A percentile compares a stretch with the other conserved stretches of the same genome.
phyloP scores from a whole-genome alignment of 768 basidiomycete species.

The Ramaria sp. region DNA sequence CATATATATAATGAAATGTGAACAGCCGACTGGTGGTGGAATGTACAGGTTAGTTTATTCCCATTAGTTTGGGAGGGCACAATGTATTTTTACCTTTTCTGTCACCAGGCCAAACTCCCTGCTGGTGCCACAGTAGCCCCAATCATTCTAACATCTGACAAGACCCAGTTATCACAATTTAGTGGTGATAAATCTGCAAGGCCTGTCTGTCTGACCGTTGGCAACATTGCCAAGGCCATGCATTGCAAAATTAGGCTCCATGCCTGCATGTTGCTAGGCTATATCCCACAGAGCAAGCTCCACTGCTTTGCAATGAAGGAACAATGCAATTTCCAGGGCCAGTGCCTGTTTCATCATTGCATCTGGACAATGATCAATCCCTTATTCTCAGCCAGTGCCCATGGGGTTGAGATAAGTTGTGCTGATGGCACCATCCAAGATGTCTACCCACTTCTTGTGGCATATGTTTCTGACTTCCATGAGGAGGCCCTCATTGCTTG shows the following conservation, averaged over 20 bases:
- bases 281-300: constrained; percentile 15
- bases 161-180: constrained; percentile 19
- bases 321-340: background rate
- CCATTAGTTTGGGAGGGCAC: background rate
- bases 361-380: constrained; percentile 12
- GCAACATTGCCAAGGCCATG: constrained; percentile 18
- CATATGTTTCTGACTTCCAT: constrained; percentile 19
- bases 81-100: no score
- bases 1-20: constrained; percentile 9
- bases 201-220: constrained; percentile 24
- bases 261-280: constrained; percentile 18
- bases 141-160: constrained; percentile 21
- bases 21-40: constrained; percentile 1
- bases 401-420: constrained; percentile 15
- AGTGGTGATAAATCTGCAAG: constrained; percentile 20
- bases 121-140: constrained; percentile 17
- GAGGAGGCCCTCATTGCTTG: constrained; percentile 17
- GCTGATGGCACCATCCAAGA: constrained; percentile 9
- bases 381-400: constrained; percentile 9
- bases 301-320: background rate
- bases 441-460: constrained; percentile 16
- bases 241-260: constrained; percentile 14
- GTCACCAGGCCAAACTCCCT: background rate
- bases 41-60: constrained; percentile 2
- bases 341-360: constrained; percentile 15